Conservation (phyloP, 345 rosid species). For the Geranium brycei region DNA sequence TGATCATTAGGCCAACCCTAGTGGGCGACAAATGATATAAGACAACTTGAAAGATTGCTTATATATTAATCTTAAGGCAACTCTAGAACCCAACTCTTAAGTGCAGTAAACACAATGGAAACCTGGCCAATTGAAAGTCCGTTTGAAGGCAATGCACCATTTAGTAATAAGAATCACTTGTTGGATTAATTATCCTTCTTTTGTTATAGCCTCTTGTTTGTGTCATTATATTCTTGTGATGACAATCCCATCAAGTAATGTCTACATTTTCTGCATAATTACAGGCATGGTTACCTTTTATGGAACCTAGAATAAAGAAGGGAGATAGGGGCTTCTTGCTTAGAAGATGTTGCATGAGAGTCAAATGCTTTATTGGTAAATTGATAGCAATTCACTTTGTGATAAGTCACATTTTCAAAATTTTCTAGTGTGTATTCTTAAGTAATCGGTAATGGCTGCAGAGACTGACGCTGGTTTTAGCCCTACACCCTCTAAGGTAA, state of each 20-base stretch:
- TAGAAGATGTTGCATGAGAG: conserved; percentile 50
- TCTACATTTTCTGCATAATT: background rate
- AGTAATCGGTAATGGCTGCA: conserved; percentile 18
- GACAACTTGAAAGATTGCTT: too few species aligned
- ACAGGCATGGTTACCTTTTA: conserved; percentile 52
- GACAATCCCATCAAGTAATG: background rate
- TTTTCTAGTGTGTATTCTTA: background rate
- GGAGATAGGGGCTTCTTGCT: conserved; percentile 40
- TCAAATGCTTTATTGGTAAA: conserved; percentile 62
- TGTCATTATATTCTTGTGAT: background rate
- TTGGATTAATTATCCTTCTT: too few species aligned
- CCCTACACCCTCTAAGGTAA: conserved; percentile 62
- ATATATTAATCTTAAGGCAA: too few species aligned
- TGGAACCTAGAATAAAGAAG: conserved; percentile 36
- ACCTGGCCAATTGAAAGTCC: too few species aligned
- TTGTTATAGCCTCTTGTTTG: background rate
- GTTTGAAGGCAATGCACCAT: too few species aligned
- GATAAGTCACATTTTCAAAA: background rate
- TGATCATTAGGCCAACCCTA: too few species aligned
- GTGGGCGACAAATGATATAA: too few species aligned
- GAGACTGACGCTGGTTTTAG: conserved; percentile 72
- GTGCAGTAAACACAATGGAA: too few species aligned
- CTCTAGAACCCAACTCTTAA: too few species aligned
- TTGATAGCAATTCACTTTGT: conserved; percentile 1
- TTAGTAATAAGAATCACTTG: too few species aligned